Evolutionary conservation across 2,329 filamentous ascomycete species (phyloP).

Genomic region (Aspergillus flavus): DNA sequence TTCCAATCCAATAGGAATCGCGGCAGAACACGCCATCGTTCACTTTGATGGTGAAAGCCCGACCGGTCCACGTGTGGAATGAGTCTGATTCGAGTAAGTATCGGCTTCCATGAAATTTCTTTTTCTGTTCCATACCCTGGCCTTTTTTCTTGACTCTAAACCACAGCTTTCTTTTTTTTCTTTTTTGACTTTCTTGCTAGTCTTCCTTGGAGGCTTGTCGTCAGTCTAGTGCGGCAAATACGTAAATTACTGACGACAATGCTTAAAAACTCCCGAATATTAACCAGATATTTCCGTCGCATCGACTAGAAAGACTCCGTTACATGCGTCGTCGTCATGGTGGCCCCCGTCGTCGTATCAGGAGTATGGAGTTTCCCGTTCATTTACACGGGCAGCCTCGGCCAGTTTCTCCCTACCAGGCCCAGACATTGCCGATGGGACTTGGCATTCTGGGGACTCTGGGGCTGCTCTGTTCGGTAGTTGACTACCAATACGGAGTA

Average conservation of each 20-base stretch:
- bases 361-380: background rate
- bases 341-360: background rate
- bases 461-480: background rate
- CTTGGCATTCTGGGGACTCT: conserved; percentile 12
- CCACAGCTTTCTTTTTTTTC: background rate
- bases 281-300: background rate
- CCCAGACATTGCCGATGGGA: conserved; percentile 8
- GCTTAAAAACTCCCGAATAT: background rate
- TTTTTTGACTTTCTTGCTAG: background rate
- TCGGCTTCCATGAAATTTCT: conserved; percentile 6
- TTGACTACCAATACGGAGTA: background rate
- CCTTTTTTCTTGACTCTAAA: background rate
- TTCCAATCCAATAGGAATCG: conserved; percentile 28
- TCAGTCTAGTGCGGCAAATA: background rate
- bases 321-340: background rate
- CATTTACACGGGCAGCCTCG: background rate
- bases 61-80: conserved; percentile 19
- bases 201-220: background rate
- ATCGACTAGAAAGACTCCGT: background rate
- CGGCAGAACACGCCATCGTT: conserved; percentile 37
- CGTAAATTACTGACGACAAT: background rate
- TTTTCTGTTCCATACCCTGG: background rate
- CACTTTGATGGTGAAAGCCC: conserved; percentile 34
- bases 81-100: background rate
- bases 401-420: conserved; percentile 2